Evolutionary conservation across 1,284 basidiomycete species (phyloP).

Genomic region (Ustilago lituana): DNA sequence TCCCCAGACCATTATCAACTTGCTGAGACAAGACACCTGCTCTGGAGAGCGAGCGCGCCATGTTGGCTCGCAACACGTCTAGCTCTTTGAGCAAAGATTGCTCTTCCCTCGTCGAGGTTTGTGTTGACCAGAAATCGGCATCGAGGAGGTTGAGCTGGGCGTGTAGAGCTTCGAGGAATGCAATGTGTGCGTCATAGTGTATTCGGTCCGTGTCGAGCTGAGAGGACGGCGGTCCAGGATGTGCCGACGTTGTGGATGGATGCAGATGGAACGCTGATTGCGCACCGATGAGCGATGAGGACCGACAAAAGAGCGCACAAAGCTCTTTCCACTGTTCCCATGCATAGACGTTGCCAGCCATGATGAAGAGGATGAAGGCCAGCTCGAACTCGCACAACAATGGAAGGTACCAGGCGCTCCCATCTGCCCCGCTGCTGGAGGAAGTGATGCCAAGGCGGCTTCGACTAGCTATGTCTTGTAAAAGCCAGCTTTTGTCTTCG

Average conservation of each 20-base stretch:
- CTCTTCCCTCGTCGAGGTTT: conserved; percentile 14
- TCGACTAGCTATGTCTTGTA: conserved; percentile 45
- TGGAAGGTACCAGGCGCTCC: conserved; percentile 9
- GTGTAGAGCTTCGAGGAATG: conserved; percentile 20
- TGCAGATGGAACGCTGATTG: conserved; percentile 28
- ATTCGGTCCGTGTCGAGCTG: neutral
- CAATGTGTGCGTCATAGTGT: conserved; percentile 11
- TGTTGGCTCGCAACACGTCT: conserved; percentile 21
- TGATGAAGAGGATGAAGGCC: conserved; percentile 42
- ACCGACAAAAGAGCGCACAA: conserved; percentile 43
- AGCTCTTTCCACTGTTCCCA: conserved; percentile 50
- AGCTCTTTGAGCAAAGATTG: conserved; percentile 13
- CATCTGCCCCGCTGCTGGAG: neutral
- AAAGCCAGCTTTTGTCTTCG: conserved; percentile 63
- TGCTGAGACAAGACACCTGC: neutral
- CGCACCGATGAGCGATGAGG: conserved; percentile 42
- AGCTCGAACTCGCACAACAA: conserved; percentile 51
- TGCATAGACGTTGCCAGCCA: conserved; percentile 34
- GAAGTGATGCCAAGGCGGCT: conserved; percentile 4
- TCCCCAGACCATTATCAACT: too few relatives aligned
- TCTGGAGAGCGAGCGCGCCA: conserved; percentile 26
- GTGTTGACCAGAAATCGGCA: conserved; percentile 29
- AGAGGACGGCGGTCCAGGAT: neutral
- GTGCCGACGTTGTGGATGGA: conserved; percentile 10
- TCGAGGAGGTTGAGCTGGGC: conserved; percentile 18